These are phyloP conservation scores for Ogataea pini DNA, from an alignment of 805 yeast genomes.

Conservation along the genomic window DNA sequence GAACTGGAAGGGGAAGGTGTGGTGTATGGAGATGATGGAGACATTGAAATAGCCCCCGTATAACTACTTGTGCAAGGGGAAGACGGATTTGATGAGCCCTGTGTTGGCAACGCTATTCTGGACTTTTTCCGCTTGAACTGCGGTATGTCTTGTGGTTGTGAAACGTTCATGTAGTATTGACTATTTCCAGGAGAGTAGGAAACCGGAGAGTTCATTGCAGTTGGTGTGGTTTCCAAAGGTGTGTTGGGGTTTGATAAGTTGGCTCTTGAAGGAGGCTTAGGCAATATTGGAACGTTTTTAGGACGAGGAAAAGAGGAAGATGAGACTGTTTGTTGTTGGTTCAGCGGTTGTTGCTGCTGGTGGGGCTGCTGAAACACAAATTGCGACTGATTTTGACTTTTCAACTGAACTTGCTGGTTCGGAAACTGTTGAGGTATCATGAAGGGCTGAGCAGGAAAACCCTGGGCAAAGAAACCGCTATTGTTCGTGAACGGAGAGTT, in stretches of 20 bases:
- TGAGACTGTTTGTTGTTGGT: background rate
- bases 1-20: conserved; percentile 6
- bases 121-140: conserved; percentile 36
- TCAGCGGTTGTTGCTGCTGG: conserved; percentile 4
- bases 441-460: conserved; percentile 16
- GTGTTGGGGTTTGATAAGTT: conserved; percentile 21
- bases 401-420: conserved; percentile 8
- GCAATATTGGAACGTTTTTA: conserved; percentile 37
- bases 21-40: conserved; percentile 8
- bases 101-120: conserved; percentile 13
- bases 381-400: conserved; percentile 8
- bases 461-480: conserved; percentile 16
- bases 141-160: conserved; percentile 34
- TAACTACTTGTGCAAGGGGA: conserved; percentile 23
- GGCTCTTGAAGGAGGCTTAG: conserved; percentile 28
- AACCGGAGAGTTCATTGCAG: conserved; percentile 14
- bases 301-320: conserved; percentile 16
- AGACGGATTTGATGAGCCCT: conserved; percentile 27
- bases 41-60: background rate
- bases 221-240: conserved; percentile 29
- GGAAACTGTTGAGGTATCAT: conserved; percentile 12
- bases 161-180: conserved; percentile 13
- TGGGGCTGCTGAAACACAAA: conserved; percentile 2
- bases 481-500: conserved; percentile 10
- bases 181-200: conserved; percentile 19